Evolutionary conservation across 306 rosid genomes (phyloP), one percentile per base, ranked within the genome.

Genomic region (Canavalia gladiata): DNA sequence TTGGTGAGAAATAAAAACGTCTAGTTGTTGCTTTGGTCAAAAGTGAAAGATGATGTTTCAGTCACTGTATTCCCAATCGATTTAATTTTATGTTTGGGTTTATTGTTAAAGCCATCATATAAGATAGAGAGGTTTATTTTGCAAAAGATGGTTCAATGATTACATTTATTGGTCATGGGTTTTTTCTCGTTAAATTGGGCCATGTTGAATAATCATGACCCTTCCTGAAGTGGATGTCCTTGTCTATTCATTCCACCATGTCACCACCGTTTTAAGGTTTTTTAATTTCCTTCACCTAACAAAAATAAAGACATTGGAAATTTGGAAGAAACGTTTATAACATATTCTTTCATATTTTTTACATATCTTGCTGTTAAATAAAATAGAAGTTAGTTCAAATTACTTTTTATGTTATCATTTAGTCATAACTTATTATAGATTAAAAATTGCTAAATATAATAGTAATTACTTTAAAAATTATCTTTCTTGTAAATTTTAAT

Each of bases 111-210:
- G 8, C 25, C 25, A 60, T 31, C 43, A 7, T 8, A 60, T 60
- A 4, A 59, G 2, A 75, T 59, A 7, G 30, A 52, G 75, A 18
- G 62, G 4, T 8, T 78, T 37, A 68, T 30, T 69, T 9, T 25
- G 18, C 52, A 42, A 68, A 49, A 25, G 46, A 60, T 33, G 72
- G 49, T 7, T 51, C 51, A 6, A 50, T 49, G 50, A 50, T 18
- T 6, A 7, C 5, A 55, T 34, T 31, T 29, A 55, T 65, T 65
- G 63, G 69, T 65, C 76, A 81, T 74, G 76, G 28, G 13, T 2
- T 3, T 25, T 66, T 41, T 66, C 7, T 18, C 6, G 34, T 66
- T 51, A 66, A 41, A 66, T 18, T 41, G n/a, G 39, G 18, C 31
- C 68, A 33, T 34, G 3, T 60, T 60, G 18, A 60, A 60, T 60